Evolutionary conservation across 225 moss, liverwort and hornwort genomes (phyloP).

Genomic region (Bryum argenteum): DNA sequence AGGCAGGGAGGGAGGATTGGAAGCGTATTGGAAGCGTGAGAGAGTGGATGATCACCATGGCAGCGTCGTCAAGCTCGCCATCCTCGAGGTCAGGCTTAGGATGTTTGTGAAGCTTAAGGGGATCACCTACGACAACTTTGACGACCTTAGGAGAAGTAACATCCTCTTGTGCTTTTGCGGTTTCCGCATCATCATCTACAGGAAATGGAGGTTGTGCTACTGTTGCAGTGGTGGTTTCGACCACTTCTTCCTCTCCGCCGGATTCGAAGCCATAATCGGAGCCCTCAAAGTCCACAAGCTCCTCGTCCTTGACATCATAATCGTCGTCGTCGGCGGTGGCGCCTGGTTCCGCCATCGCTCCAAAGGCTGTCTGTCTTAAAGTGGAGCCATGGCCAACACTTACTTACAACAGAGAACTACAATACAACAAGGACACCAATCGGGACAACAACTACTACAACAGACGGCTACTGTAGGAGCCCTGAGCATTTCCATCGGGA

Average conservation of each 20-base stretch:
- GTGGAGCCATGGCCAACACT: neutral
- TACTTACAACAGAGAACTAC: neutral
- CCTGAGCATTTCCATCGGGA: neutral
- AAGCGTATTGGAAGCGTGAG: conserved; percentile 24
- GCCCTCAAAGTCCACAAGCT: conserved; percentile 97
- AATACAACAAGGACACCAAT: neutral
- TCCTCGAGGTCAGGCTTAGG: conserved; percentile 97
- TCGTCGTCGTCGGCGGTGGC: conserved; percentile 46
- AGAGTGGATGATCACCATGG: conserved; percentile 94
- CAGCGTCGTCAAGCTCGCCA: conserved; percentile 99
- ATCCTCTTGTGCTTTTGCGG: conserved; percentile 57
- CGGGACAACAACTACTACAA: neutral
- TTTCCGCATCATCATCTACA: conserved; percentile 11
- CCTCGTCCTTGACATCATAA: conserved; percentile 90
- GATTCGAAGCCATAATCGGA: conserved; percentile 95
- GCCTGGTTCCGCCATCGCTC: conserved; percentile 30
- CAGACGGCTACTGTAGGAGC: neutral
- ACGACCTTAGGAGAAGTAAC: conserved; percentile 31
- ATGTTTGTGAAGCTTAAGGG: conserved; percentile 37
- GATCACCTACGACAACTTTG: conserved; percentile 62
- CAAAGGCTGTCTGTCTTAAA: neutral
- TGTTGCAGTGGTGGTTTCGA: neutral
- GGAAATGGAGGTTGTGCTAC: neutral
- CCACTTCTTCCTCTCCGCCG: conserved; percentile 57
- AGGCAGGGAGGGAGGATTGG: neutral